phyloP scores from a whole-genome alignment of 2,329 filamentous ascomycete genomes.

The Mollisiaceae sp. region DNA sequence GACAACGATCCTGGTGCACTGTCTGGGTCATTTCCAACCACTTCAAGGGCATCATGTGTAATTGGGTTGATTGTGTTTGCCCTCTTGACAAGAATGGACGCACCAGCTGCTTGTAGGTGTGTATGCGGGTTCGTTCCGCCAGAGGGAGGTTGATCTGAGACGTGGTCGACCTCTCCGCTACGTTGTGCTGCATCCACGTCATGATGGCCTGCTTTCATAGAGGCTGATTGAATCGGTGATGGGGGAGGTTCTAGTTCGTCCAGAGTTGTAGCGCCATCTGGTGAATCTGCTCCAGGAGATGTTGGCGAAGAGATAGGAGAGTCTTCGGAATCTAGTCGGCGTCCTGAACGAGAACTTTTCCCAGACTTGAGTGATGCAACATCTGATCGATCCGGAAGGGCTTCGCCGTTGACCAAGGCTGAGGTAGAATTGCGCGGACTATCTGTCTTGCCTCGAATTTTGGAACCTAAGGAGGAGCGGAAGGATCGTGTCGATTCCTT shows the following conservation, averaged over 20 bases:
- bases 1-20: slow-evolving; percentile 52
- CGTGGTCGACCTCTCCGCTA: slow-evolving; percentile 89
- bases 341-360: slow-evolving; percentile 59
- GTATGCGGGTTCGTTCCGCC: slow-evolving; percentile 63
- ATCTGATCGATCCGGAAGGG: slow-evolving; percentile 69
- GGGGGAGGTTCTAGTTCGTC: slow-evolving; percentile 69
- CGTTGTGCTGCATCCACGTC: slow-evolving; percentile 82
- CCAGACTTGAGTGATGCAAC: slow-evolving; percentile 75
- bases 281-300: slow-evolving; percentile 38
- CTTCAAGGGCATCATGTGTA: slow-evolving; percentile 49
- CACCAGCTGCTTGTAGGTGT: slow-evolving; percentile 72
- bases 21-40: slow-evolving; percentile 49
- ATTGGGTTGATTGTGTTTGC: slow-evolving; percentile 71
- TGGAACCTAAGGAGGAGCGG: slow-evolving; percentile 73
- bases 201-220: slow-evolving; percentile 74
- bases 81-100: slow-evolving; percentile 85
- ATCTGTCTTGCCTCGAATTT: slow-evolving; percentile 83
- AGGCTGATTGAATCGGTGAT: slow-evolving; percentile 83
- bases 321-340: slow-evolving; percentile 49
- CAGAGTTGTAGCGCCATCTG: slow-evolving; percentile 50
- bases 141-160: slow-evolving; percentile 87
- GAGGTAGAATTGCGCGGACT: slow-evolving; percentile 80
- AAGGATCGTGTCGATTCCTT: slow-evolving; percentile 90
- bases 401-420: slow-evolving; percentile 59
- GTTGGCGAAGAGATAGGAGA: slow-evolving; percentile 37